Evolutionary conservation across 306 rosid genomes (phyloP).

Genomic region (Cucumis melo): DNA sequence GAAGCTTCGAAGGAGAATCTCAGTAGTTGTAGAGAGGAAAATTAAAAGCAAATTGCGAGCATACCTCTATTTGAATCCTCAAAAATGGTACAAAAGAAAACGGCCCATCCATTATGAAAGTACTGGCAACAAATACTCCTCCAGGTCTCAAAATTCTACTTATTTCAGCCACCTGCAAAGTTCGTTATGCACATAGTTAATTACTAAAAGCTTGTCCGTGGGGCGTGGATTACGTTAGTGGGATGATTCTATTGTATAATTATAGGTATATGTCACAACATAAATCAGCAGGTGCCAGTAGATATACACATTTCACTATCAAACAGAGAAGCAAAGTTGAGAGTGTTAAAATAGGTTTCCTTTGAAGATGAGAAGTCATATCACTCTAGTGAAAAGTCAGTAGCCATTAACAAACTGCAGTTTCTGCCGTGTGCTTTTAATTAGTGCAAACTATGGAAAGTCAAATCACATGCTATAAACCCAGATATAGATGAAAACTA

Average conservation of each 20-base stretch:
- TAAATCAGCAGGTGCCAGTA: neutral
- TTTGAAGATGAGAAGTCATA: neutral
- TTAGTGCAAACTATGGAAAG: neutral
- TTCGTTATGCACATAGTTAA: neutral
- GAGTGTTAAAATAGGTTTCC: neutral
- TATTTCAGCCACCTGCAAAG: slow-evolving; percentile 77
- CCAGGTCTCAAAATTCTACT: slow-evolving; percentile 79
- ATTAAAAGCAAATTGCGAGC: neutral
- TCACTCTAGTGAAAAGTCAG: neutral
- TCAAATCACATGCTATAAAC: neutral
- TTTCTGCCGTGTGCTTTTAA: neutral
- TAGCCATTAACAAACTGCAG: too few species aligned
- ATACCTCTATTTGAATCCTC: slow-evolving; percentile 44
- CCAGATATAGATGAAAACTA: neutral
- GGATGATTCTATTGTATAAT: neutral
- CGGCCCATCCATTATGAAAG: slow-evolving; percentile 60
- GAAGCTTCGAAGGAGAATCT: neutral
- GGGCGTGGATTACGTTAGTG: neutral
- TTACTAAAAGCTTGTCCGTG: neutral
- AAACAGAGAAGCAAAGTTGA: neutral
- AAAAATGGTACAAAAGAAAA: slow-evolving; percentile 42
- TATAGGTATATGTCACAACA: neutral
- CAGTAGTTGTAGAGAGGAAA: neutral
- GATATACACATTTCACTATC: neutral
- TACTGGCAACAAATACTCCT: slow-evolving; percentile 84